Evolutionary conservation across 176 grass and related monocot species (phyloP).

Genomic region (Bolboschoenus planiculmis): DNA sequence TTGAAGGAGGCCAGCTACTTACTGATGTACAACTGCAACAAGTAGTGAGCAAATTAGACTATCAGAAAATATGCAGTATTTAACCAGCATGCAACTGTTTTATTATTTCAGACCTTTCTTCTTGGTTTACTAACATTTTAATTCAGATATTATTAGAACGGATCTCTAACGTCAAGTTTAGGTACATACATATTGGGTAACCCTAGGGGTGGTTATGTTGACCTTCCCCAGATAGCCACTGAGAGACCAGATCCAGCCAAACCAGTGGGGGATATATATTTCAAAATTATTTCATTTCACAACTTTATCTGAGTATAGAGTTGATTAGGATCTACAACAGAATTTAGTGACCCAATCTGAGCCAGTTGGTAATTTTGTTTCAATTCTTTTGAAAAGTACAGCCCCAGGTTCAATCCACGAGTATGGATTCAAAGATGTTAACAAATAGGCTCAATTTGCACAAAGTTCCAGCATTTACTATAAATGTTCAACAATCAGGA

Average conservation of each 20-base stretch:
- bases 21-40: conserved; percentile 47
- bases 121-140: background rate
- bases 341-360: background rate
- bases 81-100: background rate
- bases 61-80: conserved; percentile 1
- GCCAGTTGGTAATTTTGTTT: background rate
- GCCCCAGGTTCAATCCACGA: background rate
- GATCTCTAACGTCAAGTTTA: background rate
- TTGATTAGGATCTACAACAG: background rate
- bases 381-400: background rate
- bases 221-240: background rate
- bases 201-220: background rate
- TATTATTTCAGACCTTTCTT: background rate
- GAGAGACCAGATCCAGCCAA: background rate
- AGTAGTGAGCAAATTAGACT: conserved; percentile 6
- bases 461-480: background rate
- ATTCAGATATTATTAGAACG: background rate
- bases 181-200: background rate
- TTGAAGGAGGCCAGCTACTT: conserved; percentile 34
- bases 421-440: background rate
- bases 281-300: background rate
- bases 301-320: background rate
- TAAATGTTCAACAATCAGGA: background rate
- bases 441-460: background rate
- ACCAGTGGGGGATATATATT: background rate